Evolutionary conservation across 1,139 yeast species (phyloP).

Genomic region (Yamadazyma trypodendri): DNA sequence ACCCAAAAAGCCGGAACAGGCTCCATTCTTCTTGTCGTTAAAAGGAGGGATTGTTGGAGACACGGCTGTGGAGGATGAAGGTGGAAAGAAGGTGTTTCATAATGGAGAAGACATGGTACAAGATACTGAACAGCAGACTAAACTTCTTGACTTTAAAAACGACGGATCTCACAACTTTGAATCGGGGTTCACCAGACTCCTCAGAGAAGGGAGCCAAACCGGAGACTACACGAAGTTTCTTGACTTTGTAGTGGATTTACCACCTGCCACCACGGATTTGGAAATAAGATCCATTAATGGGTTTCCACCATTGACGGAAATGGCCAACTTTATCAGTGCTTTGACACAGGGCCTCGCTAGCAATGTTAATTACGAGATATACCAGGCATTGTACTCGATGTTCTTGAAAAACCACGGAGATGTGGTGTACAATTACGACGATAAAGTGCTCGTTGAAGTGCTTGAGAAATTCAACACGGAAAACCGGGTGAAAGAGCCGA

Average conservation of each 20-base stretch:
- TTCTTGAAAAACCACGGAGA: conserved; percentile 82
- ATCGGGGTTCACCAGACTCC: conserved; percentile 66
- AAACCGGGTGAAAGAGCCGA: conserved; percentile 38
- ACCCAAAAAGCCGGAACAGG: conserved; percentile 78
- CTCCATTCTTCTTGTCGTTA: conserved; percentile 77
- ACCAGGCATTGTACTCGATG: conserved; percentile 77
- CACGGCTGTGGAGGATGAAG: conserved; percentile 63
- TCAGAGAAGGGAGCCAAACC: conserved; percentile 50
- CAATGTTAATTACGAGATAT: conserved; percentile 66
- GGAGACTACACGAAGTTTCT: conserved; percentile 52
- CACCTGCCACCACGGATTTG: conserved; percentile 81
- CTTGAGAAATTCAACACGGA: conserved; percentile 29
- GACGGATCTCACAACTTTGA: conserved; percentile 48
- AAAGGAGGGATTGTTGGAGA: conserved; percentile 69
- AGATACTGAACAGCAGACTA: conserved; percentile 21
- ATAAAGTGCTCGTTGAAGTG: conserved; percentile 37
- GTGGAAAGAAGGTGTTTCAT: conserved; percentile 20
- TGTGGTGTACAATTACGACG: conserved; percentile 53
- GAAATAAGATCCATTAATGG: conserved; percentile 81
- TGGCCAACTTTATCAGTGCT: conserved; percentile 64
- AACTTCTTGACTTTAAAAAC: conserved; percentile 27
- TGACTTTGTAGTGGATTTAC: conserved; percentile 51
- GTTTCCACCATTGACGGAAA: conserved; percentile 62
- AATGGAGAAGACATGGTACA: conserved; percentile 9
- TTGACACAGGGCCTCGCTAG: conserved; percentile 55